Base-by-base conservation (phyloP, 306 rosid species). In the Geum urbanum region DNA sequence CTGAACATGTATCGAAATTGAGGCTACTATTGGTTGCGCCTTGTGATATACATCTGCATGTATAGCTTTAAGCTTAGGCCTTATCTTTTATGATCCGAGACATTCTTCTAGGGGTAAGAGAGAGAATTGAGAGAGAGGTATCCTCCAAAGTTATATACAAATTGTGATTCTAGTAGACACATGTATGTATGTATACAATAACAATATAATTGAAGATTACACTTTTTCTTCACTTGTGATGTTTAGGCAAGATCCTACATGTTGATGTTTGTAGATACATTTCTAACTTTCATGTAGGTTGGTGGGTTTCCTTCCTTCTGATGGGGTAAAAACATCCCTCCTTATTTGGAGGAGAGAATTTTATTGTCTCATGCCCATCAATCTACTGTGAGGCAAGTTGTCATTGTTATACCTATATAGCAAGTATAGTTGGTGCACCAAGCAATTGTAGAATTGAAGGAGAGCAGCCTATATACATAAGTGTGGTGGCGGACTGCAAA, bases 261-360 rank as follows among this genome's bases (percentile, higher is more conserved):
- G 50, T 64, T 86, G 75, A 76, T 77, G 52, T 91, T 76, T 77
- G 69, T 84, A 1, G 37, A 82, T 11, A 67, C 88, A n/a, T 79
- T 87, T 75, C 78, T 86, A 19, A 77, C 89, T 16, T 86, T 91
- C 80, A 91, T 91, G 90, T 70, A 88, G 40, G 82, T 91, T 56
- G 96, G 88, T 48, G 97, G 96, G 68, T 91, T 91, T 78, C 87
- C 96, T 69, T 87, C 97, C 7, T 84, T 88, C n/a, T n/a, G n/a
- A n/a, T n/a, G n/a, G n/a, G n/a, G n/a, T n/a, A n/a, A n/a, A n/a
- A n/a, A n/a, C n/a, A n/a, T n/a, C n/a, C n/a, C n/a, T n/a, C n/a
- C n/a, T n/a, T n/a, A n/a, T n/a, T n/a, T n/a, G n/a, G n/a, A n/a
- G n/a, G n/a, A n/a, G n/a, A n/a, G n/a, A n/a, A n/a, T n/a, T n/a